Conservation (phyloP, 2,329 filamentous ascomycete species). For the Eutypella sp. region DNA sequence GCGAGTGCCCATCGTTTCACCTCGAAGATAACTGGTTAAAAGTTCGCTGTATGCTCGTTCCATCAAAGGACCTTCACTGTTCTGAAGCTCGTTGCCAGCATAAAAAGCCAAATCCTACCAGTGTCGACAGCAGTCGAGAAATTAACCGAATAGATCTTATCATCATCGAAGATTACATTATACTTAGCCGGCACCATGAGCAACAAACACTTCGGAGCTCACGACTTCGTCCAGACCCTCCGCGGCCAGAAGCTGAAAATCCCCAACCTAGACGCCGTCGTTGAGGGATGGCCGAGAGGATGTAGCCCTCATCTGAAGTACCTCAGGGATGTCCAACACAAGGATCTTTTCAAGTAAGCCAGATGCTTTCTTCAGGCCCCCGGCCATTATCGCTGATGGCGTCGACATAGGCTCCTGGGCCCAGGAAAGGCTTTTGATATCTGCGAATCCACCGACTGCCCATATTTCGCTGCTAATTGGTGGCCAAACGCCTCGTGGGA, state of each 20-base stretch:
- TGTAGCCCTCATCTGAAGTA: constrained; percentile 6
- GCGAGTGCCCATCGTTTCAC: too few relatives aligned
- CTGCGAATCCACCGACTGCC: constrained; percentile 2
- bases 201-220: constrained; percentile 4
- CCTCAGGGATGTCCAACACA: constrained; percentile 5
- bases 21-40: too few relatives aligned
- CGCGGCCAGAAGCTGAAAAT: constrained; percentile 11
- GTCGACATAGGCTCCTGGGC: not conserved
- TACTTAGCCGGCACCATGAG: constrained; percentile 8
- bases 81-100: too few relatives aligned
- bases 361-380: not conserved
- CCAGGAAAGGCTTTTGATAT: constrained; percentile 5
- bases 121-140: too few relatives aligned
- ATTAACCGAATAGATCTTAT: too few relatives aligned
- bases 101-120: too few relatives aligned
- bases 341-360: constrained; percentile 5
- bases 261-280: constrained; percentile 7
- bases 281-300: constrained; percentile 9
- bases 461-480: constrained; percentile 4
- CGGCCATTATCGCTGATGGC: not conserved
- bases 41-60: too few relatives aligned
- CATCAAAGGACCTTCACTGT: too few relatives aligned
- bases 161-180: not conserved
- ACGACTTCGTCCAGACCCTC: constrained; percentile 14
- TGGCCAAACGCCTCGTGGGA: constrained; percentile 8